Evolutionary conservation across 202 grass and related monocot genomes (phyloP), one percentile per base, ranked within the genome.

Genomic region (Bolboschoenoplectus hybrid): DNA sequence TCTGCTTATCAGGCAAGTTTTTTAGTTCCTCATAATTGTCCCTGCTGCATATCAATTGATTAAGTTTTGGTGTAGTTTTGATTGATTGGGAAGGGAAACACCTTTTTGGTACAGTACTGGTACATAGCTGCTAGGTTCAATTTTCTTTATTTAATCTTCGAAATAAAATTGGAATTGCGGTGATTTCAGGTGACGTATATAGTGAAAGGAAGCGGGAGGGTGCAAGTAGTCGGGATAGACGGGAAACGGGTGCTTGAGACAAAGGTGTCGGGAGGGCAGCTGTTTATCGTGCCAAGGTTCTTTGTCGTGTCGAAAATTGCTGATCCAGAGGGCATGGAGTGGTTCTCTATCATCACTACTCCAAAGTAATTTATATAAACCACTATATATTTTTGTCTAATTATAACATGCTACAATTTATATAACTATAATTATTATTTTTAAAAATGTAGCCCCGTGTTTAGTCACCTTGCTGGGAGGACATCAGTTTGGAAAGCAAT

Each of bases 301-400:
- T 87, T 88, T 4, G 92, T 94, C 0, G 95, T 97, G 1, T 97
- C 92, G 4, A 97, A 97, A 91, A 97, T 97, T 46, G 26, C 26
- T 26, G 26, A 26, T 26, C 26, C 26, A 26, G 26, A 26, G 26
- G 26, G 26, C 26, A 26, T 97, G 88, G 89, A 92, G 57, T 97
- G 95, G 95, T 94, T 97, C 86, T 97, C 95, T n/a, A 97, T 97
- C 50, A 97, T 97, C 88, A 91, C 89, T 32, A 94, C 95, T 7
- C 92, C 95, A 0, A 92, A 94, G 95, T 97, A 87, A 13, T 10
- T 7, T 7, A 35, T 58, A 39, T 53, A 35, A 14, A 5, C 46
- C 44, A 14, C 9, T 53, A 12, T 53, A 1, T 9, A 12, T 53
- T 53, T 53, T 53, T 53, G 47, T 7, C 6, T 11, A 26, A 26